Evolutionary conservation across 2,329 filamentous ascomycete species (phyloP), one percentile per base, ranked within the genome.

Genomic region (Penicillium sp.): DNA sequence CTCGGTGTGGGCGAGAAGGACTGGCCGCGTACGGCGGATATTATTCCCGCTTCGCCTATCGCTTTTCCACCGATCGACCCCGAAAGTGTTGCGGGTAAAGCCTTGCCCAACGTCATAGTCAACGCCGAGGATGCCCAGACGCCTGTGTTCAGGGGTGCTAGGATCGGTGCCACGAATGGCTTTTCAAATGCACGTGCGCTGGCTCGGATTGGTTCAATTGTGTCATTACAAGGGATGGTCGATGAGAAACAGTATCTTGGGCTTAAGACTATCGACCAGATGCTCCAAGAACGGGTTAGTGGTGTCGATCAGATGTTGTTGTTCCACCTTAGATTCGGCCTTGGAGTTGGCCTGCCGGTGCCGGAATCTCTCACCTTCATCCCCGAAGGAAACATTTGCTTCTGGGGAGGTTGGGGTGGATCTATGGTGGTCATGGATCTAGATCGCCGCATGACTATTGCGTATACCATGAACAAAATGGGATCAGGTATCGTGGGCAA

Each of bases 401-500:
- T 72, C 54, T 81, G 79, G 78, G 70, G 72, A 25, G 79, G 79
- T 0, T 80, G 73, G 73, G 79, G 79, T 11, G 79, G 79, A 0
- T 79, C 78, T 0, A 54, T 78, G 1, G 60, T 71, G 4, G 57
- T 81, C 29, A 77, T 81, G 70, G 79, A 82, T 60, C 39, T 73
- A 5, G 75, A 79, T 33, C 63, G 72, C 2, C 63, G 68, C 16
- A 63, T 81, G 57, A 81, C 79, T 0, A 73, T 81, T 31, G 64
- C 67, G 0, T 81, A 81, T 66, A 65, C 69, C 2, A 80, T 81
- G 78, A 81, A 80, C 57, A 76, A 72, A 53, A 79, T 81, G 76
- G 65, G 53, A 1, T 1, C 16, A 2, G 69, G 67, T 7, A 63
- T 65, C 1, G 4, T 74, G n/a, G 74, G 74, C 0, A 74, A 68